These are phyloP conservation scores for Phytophthora hibernalis DNA, from an alignment of 352 stramenopile genomes.

Conservation along the genomic window DNA sequence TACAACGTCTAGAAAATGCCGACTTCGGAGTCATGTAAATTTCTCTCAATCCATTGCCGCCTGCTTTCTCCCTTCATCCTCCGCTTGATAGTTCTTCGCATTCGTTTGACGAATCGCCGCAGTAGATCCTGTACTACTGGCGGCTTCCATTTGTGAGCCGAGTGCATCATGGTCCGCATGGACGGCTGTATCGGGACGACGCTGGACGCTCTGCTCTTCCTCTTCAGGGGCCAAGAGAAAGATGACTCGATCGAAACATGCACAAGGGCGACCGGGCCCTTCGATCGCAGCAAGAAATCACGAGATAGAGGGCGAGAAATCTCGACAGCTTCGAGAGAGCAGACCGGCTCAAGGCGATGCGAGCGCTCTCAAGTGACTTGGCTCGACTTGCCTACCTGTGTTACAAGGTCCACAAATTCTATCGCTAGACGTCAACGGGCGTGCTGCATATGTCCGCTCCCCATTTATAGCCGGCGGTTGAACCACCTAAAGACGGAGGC, in stretches of 20 bases:
- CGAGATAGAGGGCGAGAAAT: conserved; percentile 17
- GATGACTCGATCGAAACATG: conserved; percentile 21
- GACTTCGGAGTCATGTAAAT: conserved; percentile 72
- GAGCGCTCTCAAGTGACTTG: not conserved
- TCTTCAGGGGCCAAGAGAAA: conserved; percentile 25
- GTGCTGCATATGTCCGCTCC: conserved; percentile 1
- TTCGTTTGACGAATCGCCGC: conserved; percentile 20
- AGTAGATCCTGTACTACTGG: conserved; percentile 25
- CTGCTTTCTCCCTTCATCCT: conserved; percentile 70
- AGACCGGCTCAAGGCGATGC: conserved; percentile 1
- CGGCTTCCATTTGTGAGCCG: conserved; percentile 24
- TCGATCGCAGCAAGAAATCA: conserved; percentile 31
- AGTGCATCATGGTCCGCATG: conserved; percentile 1
- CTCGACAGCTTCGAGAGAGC: conserved; percentile 4
- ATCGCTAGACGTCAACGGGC: conserved; percentile 13
- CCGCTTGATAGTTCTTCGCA: conserved; percentile 57
- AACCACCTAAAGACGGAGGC: conserved; percentile 5
- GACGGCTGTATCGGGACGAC: conserved; percentile 18
- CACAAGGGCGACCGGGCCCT: conserved; percentile 29
- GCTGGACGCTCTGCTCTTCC: conserved; percentile 23
- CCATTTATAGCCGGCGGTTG: conserved; percentile 34
- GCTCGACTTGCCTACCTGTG: conserved; percentile 6
- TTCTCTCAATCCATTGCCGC: conserved; percentile 77
- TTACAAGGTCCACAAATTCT: conserved; percentile 25
- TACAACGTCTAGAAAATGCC: conserved; percentile 61